These are phyloP conservation scores for Neurospora intermedia DNA, from an alignment of 495 filamentous ascomycete genomes.

Conservation along the genomic window DNA sequence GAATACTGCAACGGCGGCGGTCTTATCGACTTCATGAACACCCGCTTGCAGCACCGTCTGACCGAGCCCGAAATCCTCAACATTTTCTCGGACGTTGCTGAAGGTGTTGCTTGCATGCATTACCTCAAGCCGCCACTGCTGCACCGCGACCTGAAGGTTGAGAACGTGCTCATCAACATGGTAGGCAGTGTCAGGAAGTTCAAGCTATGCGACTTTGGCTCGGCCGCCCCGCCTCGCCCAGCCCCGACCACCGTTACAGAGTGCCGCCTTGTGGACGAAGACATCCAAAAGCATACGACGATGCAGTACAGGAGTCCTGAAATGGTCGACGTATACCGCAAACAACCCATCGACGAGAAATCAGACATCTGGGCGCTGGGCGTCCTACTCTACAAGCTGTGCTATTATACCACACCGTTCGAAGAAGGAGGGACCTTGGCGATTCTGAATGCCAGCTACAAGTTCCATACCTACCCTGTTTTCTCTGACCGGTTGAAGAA, in stretches of 20 bases:
- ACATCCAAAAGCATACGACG: slow-evolving; percentile 94
- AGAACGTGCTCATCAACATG: slow-evolving; percentile 83
- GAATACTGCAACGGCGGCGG: slow-evolving; percentile 82
- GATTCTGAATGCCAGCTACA: slow-evolving; percentile 94
- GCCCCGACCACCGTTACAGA: slow-evolving; percentile 78
- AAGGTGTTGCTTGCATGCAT: slow-evolving; percentile 98
- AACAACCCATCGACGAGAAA: slow-evolving; percentile 96
- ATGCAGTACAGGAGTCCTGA: slow-evolving; percentile 96
- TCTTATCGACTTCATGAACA: slow-evolving; percentile 99
- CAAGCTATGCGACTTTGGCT: slow-evolving; percentile 98
- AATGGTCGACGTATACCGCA: slow-evolving; percentile 97
- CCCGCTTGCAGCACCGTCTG: slow-evolving; percentile 85
- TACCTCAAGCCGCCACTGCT: slow-evolving; percentile 90
- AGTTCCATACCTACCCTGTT: slow-evolving; percentile 73
- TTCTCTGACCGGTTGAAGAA: slow-evolving; percentile 89
- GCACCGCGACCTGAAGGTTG: slow-evolving; percentile 93
- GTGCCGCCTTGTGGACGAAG: slow-evolving; percentile 86
- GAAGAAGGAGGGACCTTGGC: slow-evolving; percentile 96
- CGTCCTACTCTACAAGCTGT: slow-evolving; percentile 93
- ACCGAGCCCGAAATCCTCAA: slow-evolving; percentile 96
- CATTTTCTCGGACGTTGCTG: slow-evolving; percentile 90
- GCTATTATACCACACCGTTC: slow-evolving; percentile 98
- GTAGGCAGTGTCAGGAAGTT: slow-evolving; percentile 52
- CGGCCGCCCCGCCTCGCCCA: slow-evolving; percentile 69
- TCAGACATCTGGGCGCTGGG: slow-evolving; percentile 98